Evolutionary conservation across 2,329 filamentous ascomycete species (phyloP), one percentile per base, ranked within the genome.

Genomic region (Verticillium longisporum): DNA sequence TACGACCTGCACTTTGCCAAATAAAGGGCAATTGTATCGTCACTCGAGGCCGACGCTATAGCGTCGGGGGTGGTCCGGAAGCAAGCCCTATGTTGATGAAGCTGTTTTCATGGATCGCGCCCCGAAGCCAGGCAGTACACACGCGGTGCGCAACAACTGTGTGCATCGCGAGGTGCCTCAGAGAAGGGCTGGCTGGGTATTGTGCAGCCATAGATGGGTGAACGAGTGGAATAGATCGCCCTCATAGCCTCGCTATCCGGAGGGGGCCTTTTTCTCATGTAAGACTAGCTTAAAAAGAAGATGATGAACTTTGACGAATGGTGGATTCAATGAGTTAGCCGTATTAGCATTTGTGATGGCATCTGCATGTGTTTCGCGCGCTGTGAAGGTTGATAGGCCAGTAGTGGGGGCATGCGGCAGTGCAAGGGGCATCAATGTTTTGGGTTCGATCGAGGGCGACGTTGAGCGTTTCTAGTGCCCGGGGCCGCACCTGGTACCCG

Each of bases 1-100:
- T 99, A 98, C 74, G 95, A 99, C 74, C 83, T 99, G 73, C 95
- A 99, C 79, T 99, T 99, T 80, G 95, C 95, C 62, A 99, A 99
- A 85, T 99, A 89, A 79, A 63, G n/a, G 50, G 38, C 38, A 2
- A 36, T 36, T 36, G 26, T 26, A 36, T 13, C 13, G 34, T 33
- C 26, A n/a, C 7, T 13, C 6, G 54, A 31, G 11, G 41, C 45
- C 56, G 56, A 54, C 45, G 41, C 37, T 14, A 6, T 11, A 26
- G 45, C 1, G 45, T 50, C 45, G 45, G 45, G n/a, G 45, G 26
- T 26, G 26, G 26, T 26, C 26, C 26, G 3, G 26, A 26, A 26
- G 26, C 26, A 26, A 26, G 26, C 26, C 26, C 26, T 26, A 3
- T 26, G 26, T 26, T 26, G 26, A 26, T 50, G n/a, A 50, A n/a